Conservation (phyloP, 129 eudicot species). For the Tagetes patula region DNA sequence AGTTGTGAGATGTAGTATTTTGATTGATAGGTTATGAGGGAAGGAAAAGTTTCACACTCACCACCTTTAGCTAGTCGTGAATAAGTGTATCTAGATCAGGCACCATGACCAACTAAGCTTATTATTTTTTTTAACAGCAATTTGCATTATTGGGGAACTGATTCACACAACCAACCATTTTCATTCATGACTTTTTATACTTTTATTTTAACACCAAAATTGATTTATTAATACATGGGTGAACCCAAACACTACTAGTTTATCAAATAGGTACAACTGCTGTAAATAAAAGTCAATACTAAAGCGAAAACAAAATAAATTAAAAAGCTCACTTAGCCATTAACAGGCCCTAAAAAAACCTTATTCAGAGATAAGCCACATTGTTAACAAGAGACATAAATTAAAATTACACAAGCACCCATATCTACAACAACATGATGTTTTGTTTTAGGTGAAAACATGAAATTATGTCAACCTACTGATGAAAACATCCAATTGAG, state of each 20-base stretch:
- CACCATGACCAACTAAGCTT: no score
- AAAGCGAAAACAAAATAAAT: background rate
- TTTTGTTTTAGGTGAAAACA: conserved; percentile 4
- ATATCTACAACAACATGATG: conserved; percentile 26
- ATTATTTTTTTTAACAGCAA: no score
- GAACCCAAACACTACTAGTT: background rate
- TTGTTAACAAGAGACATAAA: background rate
- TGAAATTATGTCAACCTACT: background rate
- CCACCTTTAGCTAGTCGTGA: no score
- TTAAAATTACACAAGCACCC: background rate
- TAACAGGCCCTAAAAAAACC: background rate
- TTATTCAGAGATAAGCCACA: background rate
- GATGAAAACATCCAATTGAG: no score
- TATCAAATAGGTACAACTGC: background rate
- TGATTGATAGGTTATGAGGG: no score
- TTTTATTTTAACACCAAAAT: no score
- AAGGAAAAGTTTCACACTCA: no score
- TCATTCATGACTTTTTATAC: no score
- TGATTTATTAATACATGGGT: background rate
- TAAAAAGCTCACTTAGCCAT: background rate
- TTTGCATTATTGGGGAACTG: no score
- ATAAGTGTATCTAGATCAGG: no score
- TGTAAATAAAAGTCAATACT: background rate
- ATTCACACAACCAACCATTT: no score
- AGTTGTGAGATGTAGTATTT: no score